Conservation (phyloP, 345 rosid genomes). For the Brassica napus region DNA sequence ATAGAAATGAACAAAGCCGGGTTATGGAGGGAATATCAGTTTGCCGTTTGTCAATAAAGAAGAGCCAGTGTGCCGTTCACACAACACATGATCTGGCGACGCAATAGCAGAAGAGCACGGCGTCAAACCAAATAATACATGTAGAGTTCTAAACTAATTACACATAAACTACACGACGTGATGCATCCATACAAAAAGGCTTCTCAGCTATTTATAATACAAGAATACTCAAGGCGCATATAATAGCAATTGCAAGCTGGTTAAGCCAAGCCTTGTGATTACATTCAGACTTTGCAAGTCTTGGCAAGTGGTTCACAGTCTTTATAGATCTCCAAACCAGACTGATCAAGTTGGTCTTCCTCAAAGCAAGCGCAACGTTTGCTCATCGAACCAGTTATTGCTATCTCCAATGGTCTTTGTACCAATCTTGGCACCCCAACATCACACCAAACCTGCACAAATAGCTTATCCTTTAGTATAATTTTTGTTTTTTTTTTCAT, state of each 20-base stretch:
- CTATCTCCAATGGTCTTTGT: slow-evolving; percentile 87
- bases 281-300: slow-evolving; percentile 69
- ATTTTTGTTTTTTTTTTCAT: neutral
- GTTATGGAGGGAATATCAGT: no score
- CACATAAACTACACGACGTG: neutral
- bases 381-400: slow-evolving; percentile 90
- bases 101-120: no score
- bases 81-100: no score
- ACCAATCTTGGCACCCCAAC: slow-evolving; percentile 80
- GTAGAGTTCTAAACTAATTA: neutral
- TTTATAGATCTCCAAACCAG: slow-evolving; percentile 76
- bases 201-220: neutral
- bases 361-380: slow-evolving; percentile 86
- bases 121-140: neutral
- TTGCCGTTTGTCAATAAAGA: no score
- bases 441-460: slow-evolving; percentile 88
- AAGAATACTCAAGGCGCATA: slow-evolving; percentile 15
- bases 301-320: slow-evolving; percentile 74
- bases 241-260: slow-evolving; percentile 6
- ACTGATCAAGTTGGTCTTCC: slow-evolving; percentile 63
- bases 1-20: no score
- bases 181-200: slow-evolving; percentile 7
- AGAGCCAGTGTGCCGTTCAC: no score
- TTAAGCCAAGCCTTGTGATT: neutral
- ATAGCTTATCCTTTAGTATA: neutral